These are phyloP conservation scores for Chlorokybus atmophyticus DNA, from an alignment of 139 green algal species.

Conservation along the genomic window DNA sequence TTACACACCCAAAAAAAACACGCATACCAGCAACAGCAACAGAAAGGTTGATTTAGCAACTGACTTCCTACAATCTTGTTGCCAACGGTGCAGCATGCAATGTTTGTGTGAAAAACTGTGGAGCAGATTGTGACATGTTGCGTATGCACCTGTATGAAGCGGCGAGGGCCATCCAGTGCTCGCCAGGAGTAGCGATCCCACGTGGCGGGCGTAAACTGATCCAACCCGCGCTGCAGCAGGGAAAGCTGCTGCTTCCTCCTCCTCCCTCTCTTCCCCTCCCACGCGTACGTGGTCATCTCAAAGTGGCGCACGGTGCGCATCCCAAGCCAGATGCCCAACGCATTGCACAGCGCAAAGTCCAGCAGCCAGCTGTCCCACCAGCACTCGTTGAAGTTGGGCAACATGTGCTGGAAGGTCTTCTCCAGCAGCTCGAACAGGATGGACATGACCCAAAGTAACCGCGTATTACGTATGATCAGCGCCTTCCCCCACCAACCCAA, in stretches of 20 bases:
- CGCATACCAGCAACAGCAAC: neutral
- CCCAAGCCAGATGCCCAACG: conserved; percentile 3
- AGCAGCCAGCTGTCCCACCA: conserved; percentile 91
- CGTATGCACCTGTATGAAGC: conserved; percentile 34
- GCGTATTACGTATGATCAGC: conserved; percentile 58
- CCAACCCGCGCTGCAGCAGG: conserved; percentile 14
- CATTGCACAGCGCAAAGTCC: conserved; percentile 74
- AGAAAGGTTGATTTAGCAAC: neutral
- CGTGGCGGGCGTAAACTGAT: conserved; percentile 65
- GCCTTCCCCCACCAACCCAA: conserved; percentile 71
- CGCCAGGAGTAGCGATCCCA: conserved; percentile 45
- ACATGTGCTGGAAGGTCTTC: conserved; percentile 54
- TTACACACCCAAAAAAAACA: neutral
- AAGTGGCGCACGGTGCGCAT: neutral
- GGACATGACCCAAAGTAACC: conserved; percentile 42
- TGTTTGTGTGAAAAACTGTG: neutral
- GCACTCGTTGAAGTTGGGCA: conserved; percentile 96
- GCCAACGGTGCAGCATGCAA: neutral
- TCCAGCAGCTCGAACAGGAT: conserved; percentile 39
- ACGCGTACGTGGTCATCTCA: neutral
- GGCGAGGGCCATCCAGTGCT: conserved; percentile 29
- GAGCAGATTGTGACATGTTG: neutral
- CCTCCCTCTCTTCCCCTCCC: neutral
- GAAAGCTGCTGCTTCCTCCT: neutral
- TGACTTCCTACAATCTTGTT: neutral